Conservation (phyloP, 768 basidiomycete genomes). For the Boletus huronensis region DNA sequence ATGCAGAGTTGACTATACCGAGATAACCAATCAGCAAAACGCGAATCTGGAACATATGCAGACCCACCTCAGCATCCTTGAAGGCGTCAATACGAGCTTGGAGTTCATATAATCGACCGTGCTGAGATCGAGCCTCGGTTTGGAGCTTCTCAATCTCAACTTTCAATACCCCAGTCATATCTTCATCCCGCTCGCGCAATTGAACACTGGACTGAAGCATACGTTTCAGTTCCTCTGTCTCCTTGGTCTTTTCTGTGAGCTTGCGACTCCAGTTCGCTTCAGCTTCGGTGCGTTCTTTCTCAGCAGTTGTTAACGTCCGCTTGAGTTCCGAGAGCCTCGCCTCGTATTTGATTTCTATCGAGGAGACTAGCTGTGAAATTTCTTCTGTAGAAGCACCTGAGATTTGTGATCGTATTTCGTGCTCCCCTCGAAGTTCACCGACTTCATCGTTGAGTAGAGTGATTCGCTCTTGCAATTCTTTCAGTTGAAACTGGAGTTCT, state of each 20-base stretch:
- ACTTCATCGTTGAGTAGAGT: constrained; percentile 71
- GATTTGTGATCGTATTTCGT: constrained; percentile 42
- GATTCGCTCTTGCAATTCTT: constrained; percentile 72
- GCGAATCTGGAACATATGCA: not conserved
- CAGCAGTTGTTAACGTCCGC: constrained; percentile 55
- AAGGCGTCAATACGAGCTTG: constrained; percentile 46
- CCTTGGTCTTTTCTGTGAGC: constrained; percentile 70
- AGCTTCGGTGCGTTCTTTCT: constrained; percentile 81
- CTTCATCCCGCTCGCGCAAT: constrained; percentile 58
- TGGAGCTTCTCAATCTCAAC: constrained; percentile 52
- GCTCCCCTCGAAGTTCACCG: constrained; percentile 57
- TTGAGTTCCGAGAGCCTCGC: constrained; percentile 68
- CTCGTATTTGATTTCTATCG: constrained; percentile 76
- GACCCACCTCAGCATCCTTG: constrained; percentile 62
- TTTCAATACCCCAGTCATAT: constrained; percentile 46
- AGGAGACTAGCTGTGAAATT: constrained; percentile 66
- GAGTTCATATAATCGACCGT: constrained; percentile 54
- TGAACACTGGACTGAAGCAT: constrained; percentile 55
- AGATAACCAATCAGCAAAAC: not conserved
- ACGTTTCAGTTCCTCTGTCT: constrained; percentile 69
- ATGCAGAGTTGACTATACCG: constrained; percentile 41
- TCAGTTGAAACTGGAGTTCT: constrained; percentile 83
- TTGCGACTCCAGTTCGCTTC: constrained; percentile 91
- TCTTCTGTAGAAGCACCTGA: constrained; percentile 55
- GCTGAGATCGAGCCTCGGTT: constrained; percentile 45